These are phyloP conservation scores for Coniochaeta sp. DNA, from an alignment of 2,329 filamentous ascomycete genomes.

Conservation along the genomic window DNA sequence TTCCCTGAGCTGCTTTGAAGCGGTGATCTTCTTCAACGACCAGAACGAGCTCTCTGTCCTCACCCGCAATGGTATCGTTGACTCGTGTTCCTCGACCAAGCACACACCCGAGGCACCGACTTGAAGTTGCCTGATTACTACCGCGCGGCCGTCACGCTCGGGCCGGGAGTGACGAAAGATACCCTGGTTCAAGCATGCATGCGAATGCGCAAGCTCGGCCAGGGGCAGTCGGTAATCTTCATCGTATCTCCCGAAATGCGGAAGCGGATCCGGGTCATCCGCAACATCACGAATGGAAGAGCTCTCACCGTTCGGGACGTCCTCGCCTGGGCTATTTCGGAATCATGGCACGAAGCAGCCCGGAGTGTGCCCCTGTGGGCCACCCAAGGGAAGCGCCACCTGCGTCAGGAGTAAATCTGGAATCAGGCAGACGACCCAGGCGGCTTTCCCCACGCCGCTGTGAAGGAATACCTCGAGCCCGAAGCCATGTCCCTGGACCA, in stretches of 20 bases:
- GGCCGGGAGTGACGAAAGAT: slow-evolving; percentile 60
- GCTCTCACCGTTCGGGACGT: slow-evolving; percentile 38
- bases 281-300: slow-evolving; percentile 9
- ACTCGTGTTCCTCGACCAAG: slow-evolving; percentile 64
- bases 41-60: slow-evolving; percentile 48
- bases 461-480: slow-evolving; percentile 41
- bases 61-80: slow-evolving; percentile 35
- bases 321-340: slow-evolving; percentile 49
- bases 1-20: slow-evolving; percentile 22
- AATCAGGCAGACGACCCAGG: not conserved
- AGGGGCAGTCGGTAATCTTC: slow-evolving; percentile 59
- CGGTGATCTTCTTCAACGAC: slow-evolving; percentile 51
- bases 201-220: slow-evolving; percentile 61
- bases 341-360: slow-evolving; percentile 44
- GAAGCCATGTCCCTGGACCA: slow-evolving; percentile 45
- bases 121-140: slow-evolving; percentile 51
- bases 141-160: slow-evolving; percentile 61
- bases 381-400: slow-evolving; percentile 46
- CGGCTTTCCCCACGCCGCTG: slow-evolving; percentile 11
- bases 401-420: slow-evolving; percentile 33
- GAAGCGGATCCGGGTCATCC: slow-evolving; percentile 35
- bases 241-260: slow-evolving; percentile 53
- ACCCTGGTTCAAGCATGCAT: slow-evolving; percentile 64
- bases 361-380: slow-evolving; percentile 53
- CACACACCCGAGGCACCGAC: slow-evolving; percentile 64